phyloP scores from a whole-genome alignment of 192 early-diverging fungal species.

The Coemansia sp. region DNA sequence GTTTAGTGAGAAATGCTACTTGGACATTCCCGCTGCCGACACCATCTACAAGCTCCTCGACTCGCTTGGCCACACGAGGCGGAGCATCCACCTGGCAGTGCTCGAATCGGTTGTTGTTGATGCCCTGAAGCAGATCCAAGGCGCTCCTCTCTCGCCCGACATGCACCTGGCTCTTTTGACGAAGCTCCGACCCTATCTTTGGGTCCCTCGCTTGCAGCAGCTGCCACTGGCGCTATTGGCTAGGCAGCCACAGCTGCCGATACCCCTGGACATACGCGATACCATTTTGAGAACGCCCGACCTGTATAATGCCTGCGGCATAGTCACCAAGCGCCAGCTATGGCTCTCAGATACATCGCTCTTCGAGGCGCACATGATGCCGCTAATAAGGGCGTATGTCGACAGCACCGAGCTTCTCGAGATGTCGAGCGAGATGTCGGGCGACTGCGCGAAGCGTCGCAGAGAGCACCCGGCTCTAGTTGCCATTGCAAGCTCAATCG shows the following conservation, averaged over 20 bases:
- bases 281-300: constrained; percentile 11
- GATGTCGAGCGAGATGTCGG: constrained; percentile 40
- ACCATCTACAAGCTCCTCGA: constrained; percentile 41
- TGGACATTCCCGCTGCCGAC: constrained; percentile 39
- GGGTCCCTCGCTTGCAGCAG: constrained; percentile 26
- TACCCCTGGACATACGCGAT: constrained; percentile 32
- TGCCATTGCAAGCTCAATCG: constrained; percentile 31
- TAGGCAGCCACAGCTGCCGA: constrained; percentile 17
- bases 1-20: constrained; percentile 22
- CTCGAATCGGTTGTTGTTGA: constrained; percentile 23
- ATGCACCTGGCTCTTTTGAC: constrained; percentile 21
- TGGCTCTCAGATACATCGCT: constrained; percentile 32
- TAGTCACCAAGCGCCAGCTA: constrained; percentile 34
- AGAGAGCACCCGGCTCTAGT: constrained; percentile 16
- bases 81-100: constrained; percentile 28
- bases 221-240: constrained; percentile 42
- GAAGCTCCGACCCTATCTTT: constrained; percentile 28
- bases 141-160: constrained; percentile 22
- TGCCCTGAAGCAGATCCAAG: constrained; percentile 28
- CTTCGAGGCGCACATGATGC: constrained; percentile 34
- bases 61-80: constrained; percentile 32
- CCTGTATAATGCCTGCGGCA: constrained; percentile 32
- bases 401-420: constrained; percentile 4
- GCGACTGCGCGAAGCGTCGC: constrained; percentile 5
- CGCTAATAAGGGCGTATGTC: constrained; percentile 24